A percentile compares a stretch with the other conserved stretches of the same genome.
Conservation (phyloP, 139 green algal genomes). For the Volvox africanus region DNA sequence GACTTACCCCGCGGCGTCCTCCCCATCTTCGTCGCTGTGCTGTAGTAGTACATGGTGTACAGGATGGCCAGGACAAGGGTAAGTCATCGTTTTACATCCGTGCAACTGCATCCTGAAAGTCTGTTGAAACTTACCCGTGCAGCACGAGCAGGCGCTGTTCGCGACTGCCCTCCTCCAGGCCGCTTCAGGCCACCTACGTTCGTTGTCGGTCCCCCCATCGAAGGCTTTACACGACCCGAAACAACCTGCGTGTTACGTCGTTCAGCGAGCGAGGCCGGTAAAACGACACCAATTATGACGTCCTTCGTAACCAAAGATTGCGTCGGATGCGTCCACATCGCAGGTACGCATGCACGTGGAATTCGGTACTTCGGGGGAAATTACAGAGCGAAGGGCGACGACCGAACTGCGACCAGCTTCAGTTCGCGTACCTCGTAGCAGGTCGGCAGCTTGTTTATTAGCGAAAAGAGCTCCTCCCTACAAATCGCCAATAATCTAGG, state of each 20-base stretch:
- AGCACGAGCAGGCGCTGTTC: slow-evolving; percentile 1
- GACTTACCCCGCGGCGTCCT: slow-evolving; percentile 2
- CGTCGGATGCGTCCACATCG: no score
- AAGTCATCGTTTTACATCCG: background rate
- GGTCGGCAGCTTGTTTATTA: slow-evolving; percentile 91
- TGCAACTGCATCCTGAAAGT: background rate
- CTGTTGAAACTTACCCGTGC: slow-evolving; percentile 11
- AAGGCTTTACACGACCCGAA: slow-evolving; percentile 33
- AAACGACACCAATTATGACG: no score
- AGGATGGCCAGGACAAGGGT: background rate
- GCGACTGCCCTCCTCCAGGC: slow-evolving; percentile 9
- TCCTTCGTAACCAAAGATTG: no score
- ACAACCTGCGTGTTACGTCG: slow-evolving; percentile 21
- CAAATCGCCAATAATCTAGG: background rate
- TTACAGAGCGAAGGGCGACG: background rate
- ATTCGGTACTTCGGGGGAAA: no score
- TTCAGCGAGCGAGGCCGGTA: background rate
- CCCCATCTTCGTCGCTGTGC: slow-evolving; percentile 45
- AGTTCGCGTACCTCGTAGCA: slow-evolving; percentile 87
- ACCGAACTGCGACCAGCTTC: background rate
- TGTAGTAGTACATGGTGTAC: background rate
- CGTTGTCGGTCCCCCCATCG: background rate
- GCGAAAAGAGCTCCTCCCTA: slow-evolving; percentile 86
- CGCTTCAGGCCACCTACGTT: slow-evolving; percentile 40
- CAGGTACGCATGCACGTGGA: no score